Evolutionary conservation across 345 rosid species (phyloP), one percentile per base, ranked within the genome.

Genomic region (Linum tenue): DNA sequence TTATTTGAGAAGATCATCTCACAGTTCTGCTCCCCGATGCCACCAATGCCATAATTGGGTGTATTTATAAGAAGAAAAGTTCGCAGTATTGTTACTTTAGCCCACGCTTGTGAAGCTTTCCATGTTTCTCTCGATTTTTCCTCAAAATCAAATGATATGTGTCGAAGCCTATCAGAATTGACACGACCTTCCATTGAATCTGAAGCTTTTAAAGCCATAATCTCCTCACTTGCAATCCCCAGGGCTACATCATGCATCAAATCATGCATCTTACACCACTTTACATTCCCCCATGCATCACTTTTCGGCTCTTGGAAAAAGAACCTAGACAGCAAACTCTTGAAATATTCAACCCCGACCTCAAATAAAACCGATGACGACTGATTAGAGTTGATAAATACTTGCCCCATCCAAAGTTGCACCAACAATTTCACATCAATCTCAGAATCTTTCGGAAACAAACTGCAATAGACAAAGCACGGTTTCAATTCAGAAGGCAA

Each of bases 201-300:
- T 22, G 31, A 22, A 22, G 31, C 31, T 22, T 22, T 22, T 22
- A 22, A 22, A 22, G 31, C 31, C 31, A 22, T 22, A 22, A 22
- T 22, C 31, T 22, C 31, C 31, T 22, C 31, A 22, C 31, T 22
- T 22, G 31, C 31, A 22, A 67, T 56, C 5, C 5, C 6, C 3
- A 7, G 5, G 10, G 70, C 70, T 36, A 67, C 55, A 36, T 58
- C 70, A 57, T 56, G 70, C 22, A 56, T 67, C 31, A 58, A 35
- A 43, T 58, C 16, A 31, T 67, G 63, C 70, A 67, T 58, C 38
- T 44, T 48, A 39, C 70, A 67, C 3, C 14, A 22, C 14, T 31
- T 42, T 41, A 67, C 58, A 4, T 67, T 38, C 7, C 56, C 64
- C 41, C 4, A 59, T 39, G 41, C 63, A 15, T 67, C 64, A 12